phyloP scores from a whole-genome alignment of 352 stramenopile species.

The Bremia lactucae region DNA sequence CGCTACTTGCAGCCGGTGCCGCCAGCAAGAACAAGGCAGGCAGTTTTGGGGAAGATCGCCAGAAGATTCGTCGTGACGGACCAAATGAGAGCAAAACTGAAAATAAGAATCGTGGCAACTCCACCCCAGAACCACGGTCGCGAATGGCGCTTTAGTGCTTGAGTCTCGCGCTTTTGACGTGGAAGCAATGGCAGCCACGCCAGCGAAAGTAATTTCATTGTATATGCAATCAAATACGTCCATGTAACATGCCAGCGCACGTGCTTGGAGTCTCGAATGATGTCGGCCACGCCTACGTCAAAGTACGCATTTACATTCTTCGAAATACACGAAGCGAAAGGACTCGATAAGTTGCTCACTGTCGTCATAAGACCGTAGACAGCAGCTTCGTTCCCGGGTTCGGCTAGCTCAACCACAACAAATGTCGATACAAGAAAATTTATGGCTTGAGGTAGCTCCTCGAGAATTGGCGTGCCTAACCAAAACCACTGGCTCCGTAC shows the following conservation, averaged over 20 bases:
- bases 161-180: conserved; percentile 31
- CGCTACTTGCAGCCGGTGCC: conserved; percentile 34
- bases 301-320: conserved; percentile 33
- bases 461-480: conserved; percentile 24
- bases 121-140: conserved; percentile 26
- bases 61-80: conserved; percentile 49
- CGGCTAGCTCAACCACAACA: conserved; percentile 34
- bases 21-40: conserved; percentile 46
- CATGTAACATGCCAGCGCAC: conserved; percentile 34
- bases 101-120: conserved; percentile 23
- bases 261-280: conserved; percentile 23
- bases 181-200: conserved; percentile 31
- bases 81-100: conserved; percentile 39
- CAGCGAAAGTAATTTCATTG: conserved; percentile 17
- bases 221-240: conserved; percentile 28
- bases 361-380: conserved; percentile 35
- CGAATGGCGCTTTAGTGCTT: conserved; percentile 26
- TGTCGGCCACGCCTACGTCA: conserved; percentile 30
- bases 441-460: conserved; percentile 28
- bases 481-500: conserved; percentile 41
- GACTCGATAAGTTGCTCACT: conserved; percentile 26
- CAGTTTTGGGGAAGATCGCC: conserved; percentile 40
- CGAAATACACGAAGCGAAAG: conserved; percentile 30
- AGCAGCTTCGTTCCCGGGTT: conserved; percentile 33
- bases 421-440: conserved; percentile 34